phyloP scores from a whole-genome alignment of 1,284 basidiomycete genomes.

The Cutaneotrichosporon sp. region DNA sequence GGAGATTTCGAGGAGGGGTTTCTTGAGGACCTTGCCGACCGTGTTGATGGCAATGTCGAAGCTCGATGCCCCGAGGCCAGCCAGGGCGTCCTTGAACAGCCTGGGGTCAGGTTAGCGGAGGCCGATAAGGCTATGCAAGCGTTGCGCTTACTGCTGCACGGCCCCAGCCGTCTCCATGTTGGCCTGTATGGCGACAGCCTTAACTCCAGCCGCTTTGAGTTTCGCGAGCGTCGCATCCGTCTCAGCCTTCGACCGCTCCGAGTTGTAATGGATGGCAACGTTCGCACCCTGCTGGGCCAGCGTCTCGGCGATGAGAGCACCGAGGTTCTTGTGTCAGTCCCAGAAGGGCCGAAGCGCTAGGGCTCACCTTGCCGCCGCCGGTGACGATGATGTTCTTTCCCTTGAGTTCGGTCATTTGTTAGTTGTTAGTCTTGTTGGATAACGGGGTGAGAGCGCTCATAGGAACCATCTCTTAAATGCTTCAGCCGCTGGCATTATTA shows the following conservation, averaged over 20 bases:
- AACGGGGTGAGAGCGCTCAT: not conserved
- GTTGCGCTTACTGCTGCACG: constrained; percentile 13
- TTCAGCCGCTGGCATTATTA: not conserved
- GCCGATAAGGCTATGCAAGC: not conserved
- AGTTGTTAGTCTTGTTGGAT: not conserved
- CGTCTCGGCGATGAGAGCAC: constrained; percentile 26
- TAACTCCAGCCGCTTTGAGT: constrained; percentile 21
- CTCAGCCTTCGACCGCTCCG: constrained; percentile 21
- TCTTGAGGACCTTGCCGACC: constrained; percentile 37
- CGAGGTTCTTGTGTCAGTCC: constrained; percentile 27
- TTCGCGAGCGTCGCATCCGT: constrained; percentile 22
- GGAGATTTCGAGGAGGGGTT: constrained; percentile 26
- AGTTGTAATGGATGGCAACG: constrained; percentile 31
- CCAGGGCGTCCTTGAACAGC: constrained; percentile 23
- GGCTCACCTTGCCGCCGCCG: constrained; percentile 26
- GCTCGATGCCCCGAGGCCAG: constrained; percentile 19
- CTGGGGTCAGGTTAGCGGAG: constrained; percentile 10
- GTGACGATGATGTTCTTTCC: constrained; percentile 29
- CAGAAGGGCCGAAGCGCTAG: not conserved
- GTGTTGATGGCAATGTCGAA: constrained; percentile 35
- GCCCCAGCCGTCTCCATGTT: constrained; percentile 17
- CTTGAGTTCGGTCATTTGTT: constrained; percentile 25
- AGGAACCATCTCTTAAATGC: not conserved
- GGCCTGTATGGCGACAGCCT: constrained; percentile 23
- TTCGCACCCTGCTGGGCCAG: constrained; percentile 27